Evolutionary conservation across 306 rosid species (phyloP).

Genomic region (Lupinus albus): DNA sequence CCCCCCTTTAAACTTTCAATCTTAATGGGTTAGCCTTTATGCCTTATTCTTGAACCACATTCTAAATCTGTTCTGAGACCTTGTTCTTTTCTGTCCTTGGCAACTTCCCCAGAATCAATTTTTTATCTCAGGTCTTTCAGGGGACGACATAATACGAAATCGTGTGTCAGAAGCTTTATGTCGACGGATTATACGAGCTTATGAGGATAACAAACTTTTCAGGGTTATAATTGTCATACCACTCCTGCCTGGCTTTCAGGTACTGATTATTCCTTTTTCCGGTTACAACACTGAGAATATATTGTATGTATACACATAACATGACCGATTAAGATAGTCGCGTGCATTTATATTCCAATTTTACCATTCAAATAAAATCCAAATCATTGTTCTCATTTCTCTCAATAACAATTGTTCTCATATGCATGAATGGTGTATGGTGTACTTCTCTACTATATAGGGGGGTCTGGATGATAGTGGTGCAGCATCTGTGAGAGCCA

Average conservation of each 20-base stretch:
- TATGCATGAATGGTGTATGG: not conserved
- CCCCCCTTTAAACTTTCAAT: not conserved
- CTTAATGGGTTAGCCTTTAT: not conserved
- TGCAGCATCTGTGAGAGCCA: slow-evolving; percentile 98
- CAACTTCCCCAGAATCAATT: slow-evolving; percentile 84
- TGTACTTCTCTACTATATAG: slow-evolving; percentile 49
- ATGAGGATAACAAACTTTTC: slow-evolving; percentile 75
- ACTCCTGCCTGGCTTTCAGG: slow-evolving; percentile 98
- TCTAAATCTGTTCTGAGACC: slow-evolving; percentile 17
- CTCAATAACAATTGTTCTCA: no score
- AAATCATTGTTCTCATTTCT: no score
- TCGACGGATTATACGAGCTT: slow-evolving; percentile 78
- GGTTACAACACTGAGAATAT: slow-evolving; percentile 34
- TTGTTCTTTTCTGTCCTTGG: slow-evolving; percentile 39
- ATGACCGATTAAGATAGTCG: no score
- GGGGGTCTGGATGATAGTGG: slow-evolving; percentile 98
- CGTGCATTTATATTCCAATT: not conserved
- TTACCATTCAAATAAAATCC: no score
- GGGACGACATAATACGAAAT: slow-evolving; percentile 79
- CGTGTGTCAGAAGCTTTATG: slow-evolving; percentile 88
- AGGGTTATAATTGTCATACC: slow-evolving; percentile 94
- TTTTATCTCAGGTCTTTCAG: slow-evolving; percentile 95
- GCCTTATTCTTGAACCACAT: not conserved
- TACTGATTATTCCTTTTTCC: slow-evolving; percentile 40
- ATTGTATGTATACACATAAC: no score